These are phyloP conservation scores for Pouteria glomerata DNA, from an alignment of 148 eudicot genomes.

Conservation along the genomic window DNA sequence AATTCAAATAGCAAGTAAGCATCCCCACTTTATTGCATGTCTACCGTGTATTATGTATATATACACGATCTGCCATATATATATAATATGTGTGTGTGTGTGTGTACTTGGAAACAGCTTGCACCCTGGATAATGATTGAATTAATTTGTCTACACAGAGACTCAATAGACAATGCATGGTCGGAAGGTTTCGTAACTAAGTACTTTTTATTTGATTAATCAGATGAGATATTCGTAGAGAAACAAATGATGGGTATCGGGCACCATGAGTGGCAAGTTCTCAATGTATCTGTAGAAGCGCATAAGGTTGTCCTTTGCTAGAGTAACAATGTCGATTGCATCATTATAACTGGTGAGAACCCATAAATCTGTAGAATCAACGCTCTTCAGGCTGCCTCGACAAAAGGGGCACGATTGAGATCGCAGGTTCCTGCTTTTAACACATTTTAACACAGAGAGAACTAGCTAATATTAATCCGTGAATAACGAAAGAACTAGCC, in stretches of 20 bases:
- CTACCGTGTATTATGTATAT: too few species aligned
- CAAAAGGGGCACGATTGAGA: slow-evolving; percentile 90
- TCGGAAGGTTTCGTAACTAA: background rate
- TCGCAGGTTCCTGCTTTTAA: slow-evolving; percentile 49
- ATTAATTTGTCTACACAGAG: background rate
- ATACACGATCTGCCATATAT: too few species aligned
- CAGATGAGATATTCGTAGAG: slow-evolving; percentile 69
- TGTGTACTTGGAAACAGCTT: background rate
- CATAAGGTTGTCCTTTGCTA: slow-evolving; percentile 58
- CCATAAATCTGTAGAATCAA: slow-evolving; percentile 73
- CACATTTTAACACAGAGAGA: slow-evolving; percentile 1
- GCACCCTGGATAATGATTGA: background rate
- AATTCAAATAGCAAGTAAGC: too few species aligned
- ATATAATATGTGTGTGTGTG: too few species aligned
- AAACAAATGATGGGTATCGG: slow-evolving; percentile 47
- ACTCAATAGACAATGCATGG: slow-evolving; percentile 14
- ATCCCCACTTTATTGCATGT: too few species aligned
- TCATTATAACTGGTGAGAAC: slow-evolving; percentile 51
- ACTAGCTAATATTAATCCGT: background rate
- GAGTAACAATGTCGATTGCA: slow-evolving; percentile 44
- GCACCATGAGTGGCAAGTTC: slow-evolving; percentile 45
- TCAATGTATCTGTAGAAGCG: slow-evolving; percentile 67
- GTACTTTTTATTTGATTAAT: background rate
- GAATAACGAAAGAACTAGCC: background rate
- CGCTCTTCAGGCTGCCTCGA: slow-evolving; percentile 72